Conservation (phyloP, 164 flowering plant genomes). For the Aristolochia fimbriata region DNA sequence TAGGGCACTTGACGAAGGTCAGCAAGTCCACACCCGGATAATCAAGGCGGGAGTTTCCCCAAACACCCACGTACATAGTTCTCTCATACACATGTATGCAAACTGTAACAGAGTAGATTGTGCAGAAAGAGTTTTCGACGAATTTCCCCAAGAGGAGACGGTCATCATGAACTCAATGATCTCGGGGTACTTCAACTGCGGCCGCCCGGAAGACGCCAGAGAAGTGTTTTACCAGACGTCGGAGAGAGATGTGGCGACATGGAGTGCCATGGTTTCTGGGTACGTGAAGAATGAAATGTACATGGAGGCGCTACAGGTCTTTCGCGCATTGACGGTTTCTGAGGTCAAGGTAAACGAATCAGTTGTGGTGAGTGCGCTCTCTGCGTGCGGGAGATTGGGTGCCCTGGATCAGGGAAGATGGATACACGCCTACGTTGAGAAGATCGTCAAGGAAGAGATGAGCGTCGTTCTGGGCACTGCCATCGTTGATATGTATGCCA, state of each 20-base stretch:
- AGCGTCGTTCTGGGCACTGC: slow-evolving; percentile 37
- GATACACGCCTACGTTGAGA: slow-evolving; percentile 24
- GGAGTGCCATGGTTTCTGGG: slow-evolving; percentile 40
- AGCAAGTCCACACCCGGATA: slow-evolving; percentile 23
- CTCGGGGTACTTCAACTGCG: slow-evolving; percentile 21
- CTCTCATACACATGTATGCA: slow-evolving; percentile 27
- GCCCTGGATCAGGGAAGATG: slow-evolving; percentile 26
- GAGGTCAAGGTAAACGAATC: slow-evolving; percentile 19
- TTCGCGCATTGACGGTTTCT: slow-evolving; percentile 22
- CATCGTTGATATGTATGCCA: slow-evolving; percentile 69
- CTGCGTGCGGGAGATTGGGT: slow-evolving; percentile 31
- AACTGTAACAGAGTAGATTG: slow-evolving; percentile 9
- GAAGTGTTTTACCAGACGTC: slow-evolving; percentile 21
- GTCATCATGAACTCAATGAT: slow-evolving; percentile 27
- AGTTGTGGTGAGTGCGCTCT: slow-evolving; percentile 23
- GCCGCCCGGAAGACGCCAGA: slow-evolving; percentile 18
- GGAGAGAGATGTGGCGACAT: slow-evolving; percentile 24
- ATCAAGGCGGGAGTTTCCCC: slow-evolving; percentile 18
- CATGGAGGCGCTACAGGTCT: slow-evolving; percentile 21
- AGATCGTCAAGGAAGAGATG: slow-evolving; percentile 1
- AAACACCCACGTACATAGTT: slow-evolving; percentile 18
- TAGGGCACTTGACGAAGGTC: slow-evolving; percentile 20
- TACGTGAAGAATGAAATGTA: slow-evolving; percentile 18
- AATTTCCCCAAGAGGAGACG: slow-evolving; percentile 12
- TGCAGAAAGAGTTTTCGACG: slow-evolving; percentile 16